Evolutionary conservation across 75 land plant genomes (phyloP).

Genomic region (Chamaecyparis obtusa): DNA sequence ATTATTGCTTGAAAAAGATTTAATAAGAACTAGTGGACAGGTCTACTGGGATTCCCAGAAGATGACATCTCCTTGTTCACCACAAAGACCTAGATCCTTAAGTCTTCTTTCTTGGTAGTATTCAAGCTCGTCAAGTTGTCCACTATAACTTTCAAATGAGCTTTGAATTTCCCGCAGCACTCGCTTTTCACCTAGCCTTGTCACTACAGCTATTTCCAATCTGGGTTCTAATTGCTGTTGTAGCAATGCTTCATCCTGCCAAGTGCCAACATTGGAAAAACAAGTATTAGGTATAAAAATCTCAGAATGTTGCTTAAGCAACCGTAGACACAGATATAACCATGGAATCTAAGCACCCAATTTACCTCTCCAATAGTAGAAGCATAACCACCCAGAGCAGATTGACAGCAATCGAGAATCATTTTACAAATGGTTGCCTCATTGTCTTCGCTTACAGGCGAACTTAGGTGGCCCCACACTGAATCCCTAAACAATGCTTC

Average conservation of each 20-base stretch:
- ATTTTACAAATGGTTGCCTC: slow-evolving; percentile 81
- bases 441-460: slow-evolving; percentile 81
- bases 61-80: slow-evolving; percentile 82
- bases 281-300: neutral
- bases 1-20: neutral
- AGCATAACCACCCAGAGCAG: slow-evolving; percentile 66
- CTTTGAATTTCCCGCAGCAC: slow-evolving; percentile 68
- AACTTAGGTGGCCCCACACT: slow-evolving; percentile 77
- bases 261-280: slow-evolving; percentile 3
- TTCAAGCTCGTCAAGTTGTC: slow-evolving; percentile 65
- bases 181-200: slow-evolving; percentile 82
- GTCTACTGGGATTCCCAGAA: slow-evolving; percentile 74
- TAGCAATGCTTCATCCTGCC: slow-evolving; percentile 66
- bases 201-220: slow-evolving; percentile 58
- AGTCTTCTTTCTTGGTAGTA: slow-evolving; percentile 94
- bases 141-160: slow-evolving; percentile 52
- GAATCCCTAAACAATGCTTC: slow-evolving; percentile 85
- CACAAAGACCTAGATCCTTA: slow-evolving; percentile 66
- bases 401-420: slow-evolving; percentile 61
- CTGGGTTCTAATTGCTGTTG: slow-evolving; percentile 45
- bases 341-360: neutral
- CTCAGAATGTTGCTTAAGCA: neutral
- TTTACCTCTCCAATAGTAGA: slow-evolving; percentile 86
- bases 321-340: neutral
- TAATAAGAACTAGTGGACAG: neutral